Evolutionary conservation across 257 asterid genomes (phyloP).

Genomic region (Nicotiana otophora): DNA sequence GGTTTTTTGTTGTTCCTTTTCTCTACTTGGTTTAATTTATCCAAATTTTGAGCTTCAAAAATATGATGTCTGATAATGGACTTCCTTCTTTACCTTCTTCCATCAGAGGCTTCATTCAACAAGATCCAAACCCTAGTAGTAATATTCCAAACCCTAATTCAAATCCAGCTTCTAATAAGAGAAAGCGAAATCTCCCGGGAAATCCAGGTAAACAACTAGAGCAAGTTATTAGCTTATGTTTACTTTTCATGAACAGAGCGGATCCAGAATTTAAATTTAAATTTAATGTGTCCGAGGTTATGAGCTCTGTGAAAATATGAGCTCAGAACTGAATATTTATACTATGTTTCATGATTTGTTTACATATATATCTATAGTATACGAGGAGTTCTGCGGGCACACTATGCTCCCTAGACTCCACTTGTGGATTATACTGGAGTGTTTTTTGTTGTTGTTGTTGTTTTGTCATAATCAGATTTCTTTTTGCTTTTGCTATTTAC

Average conservation of each 20-base stretch:
- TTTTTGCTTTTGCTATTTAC: neutral
- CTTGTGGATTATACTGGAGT: too few relatives aligned
- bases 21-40: neutral
- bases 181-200: constrained; percentile 86
- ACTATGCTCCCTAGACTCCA: too few relatives aligned
- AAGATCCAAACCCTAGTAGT: constrained; percentile 42
- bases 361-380: neutral
- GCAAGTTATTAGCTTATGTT: neutral
- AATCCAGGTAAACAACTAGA: constrained; percentile 47
- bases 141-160: constrained; percentile 25
- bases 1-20: neutral
- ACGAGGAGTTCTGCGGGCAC: neutral
- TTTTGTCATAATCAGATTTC: too few relatives aligned
- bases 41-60: constrained; percentile 11
- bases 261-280: neutral
- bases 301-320: neutral
- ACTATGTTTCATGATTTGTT: neutral
- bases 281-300: neutral
- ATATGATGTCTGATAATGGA: constrained; percentile 70
- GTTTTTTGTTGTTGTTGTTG: too few relatives aligned
- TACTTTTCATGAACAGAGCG: neutral
- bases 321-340: neutral
- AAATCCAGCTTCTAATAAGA: constrained; percentile 35
- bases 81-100: constrained; percentile 55
- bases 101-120: constrained; percentile 58